Evolutionary conservation across 2,329 filamentous ascomycete genomes (phyloP), one percentile per base, ranked within the genome.

Genomic region (Cladosporium austrohemisphaericum): DNA sequence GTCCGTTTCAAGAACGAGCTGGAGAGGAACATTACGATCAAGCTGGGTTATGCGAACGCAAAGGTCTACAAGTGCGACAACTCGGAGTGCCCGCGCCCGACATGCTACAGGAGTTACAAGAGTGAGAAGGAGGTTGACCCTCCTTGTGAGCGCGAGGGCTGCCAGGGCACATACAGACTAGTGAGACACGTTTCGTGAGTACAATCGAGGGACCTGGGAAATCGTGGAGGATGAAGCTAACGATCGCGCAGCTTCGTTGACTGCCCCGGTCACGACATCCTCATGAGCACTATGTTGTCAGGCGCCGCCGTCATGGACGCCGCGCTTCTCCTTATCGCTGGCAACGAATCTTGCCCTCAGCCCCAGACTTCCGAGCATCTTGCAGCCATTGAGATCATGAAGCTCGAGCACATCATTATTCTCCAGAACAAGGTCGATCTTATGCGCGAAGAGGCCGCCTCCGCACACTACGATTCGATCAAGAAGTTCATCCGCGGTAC

Each of bases 221-320:
- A 25, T n/a, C 9, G 8, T 5, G 28, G 20, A 43, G 14, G 20
- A 41, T 3, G n/a, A 38, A 28, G 37, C 56, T 59, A 41, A 59
- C 52, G 29, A 16, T 7, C 1, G 32, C 35, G 5, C 52, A 68
- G 88, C 13, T 98, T 97, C 70, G 93, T 97, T 60, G 93, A 97
- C 73, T 97, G 93, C 79, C 93, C 93, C 50, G 93, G 93, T 72
- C 93, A 98, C 88, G 93, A 98, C 76, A 98, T 98, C 90, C 91
- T 98, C 71, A 98, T 98, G 93, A 97, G 92, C 75, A 98, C 93
- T 64, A 98, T 98, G 93, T 85, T 98, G 79, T 98, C 93, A 67
- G 93, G 93, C 66, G 93, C 93, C 63, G 93, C 93, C 57, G 93
- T 98, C 80, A 98, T 98, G 93, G 93, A 98, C 73, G 93, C 93